Conservation (phyloP, 2,329 filamentous ascomycete genomes). For the Calonectria henricotiae region DNA sequence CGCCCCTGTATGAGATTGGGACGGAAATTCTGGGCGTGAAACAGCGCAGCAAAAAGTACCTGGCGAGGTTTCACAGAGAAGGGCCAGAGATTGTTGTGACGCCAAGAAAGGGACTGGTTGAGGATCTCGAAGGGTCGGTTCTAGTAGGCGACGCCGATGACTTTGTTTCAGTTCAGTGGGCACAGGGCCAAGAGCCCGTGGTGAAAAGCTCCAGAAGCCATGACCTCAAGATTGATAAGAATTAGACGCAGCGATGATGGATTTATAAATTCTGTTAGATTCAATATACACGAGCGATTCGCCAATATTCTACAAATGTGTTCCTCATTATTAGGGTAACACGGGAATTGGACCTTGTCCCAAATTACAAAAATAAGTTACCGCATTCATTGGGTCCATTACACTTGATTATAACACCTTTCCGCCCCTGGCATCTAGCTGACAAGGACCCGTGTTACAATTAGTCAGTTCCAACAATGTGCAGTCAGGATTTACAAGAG, state of each 20-base stretch:
- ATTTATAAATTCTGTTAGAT: background rate
- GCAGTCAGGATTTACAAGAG: background rate
- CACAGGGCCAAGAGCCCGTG: background rate
- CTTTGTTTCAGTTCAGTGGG: conserved; percentile 9
- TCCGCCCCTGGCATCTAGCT: too few species aligned
- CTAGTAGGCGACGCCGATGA: conserved; percentile 23
- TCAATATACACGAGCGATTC: background rate
- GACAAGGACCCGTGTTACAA: too few species aligned
- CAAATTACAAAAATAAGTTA: too few species aligned
- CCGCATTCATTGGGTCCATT: too few species aligned
- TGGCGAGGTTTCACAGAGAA: conserved; percentile 13
- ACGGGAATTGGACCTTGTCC: too few species aligned
- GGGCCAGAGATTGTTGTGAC: conserved; percentile 13
- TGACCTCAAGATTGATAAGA: background rate
- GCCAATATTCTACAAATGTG: background rate
- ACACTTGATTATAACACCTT: too few species aligned
- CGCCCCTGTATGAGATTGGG: conserved; percentile 28
- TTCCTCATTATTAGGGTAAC: background rate
- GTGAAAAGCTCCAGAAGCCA: conserved; percentile 1
- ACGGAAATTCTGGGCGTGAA: conserved; percentile 27
- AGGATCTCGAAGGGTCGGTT: conserved; percentile 8
- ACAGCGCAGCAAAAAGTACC: conserved; percentile 21
- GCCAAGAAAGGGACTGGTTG: conserved; percentile 16
- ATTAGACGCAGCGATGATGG: background rate
- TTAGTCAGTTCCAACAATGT: background rate